A percentile compares a stretch with the other conserved stretches of the same genome.
Conservation (phyloP, 768 basidiomycete genomes). For the Piloderma croceum region DNA sequence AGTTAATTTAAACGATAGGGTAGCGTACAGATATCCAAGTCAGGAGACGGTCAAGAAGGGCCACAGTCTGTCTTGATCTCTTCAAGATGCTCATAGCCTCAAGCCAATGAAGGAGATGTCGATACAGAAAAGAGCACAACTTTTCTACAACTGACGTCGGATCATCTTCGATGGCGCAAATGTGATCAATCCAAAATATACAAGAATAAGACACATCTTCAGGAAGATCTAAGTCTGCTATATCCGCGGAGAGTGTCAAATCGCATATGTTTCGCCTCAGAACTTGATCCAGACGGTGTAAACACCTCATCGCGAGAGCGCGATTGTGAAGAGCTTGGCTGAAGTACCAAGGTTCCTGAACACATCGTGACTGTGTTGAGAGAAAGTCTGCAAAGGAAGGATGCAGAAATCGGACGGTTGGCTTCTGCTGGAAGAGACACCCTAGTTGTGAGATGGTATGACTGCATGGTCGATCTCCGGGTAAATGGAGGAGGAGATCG, state of each 20-base stretch:
- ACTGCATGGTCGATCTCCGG: slow-evolving; percentile 25
- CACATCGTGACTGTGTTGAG: slow-evolving; percentile 23
- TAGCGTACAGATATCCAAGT: too few relatives aligned
- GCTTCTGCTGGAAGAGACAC: slow-evolving; percentile 16
- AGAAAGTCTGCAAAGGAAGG: slow-evolving; percentile 29
- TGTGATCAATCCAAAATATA: slow-evolving; percentile 24
- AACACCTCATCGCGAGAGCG: slow-evolving; percentile 17
- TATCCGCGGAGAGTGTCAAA: slow-evolving; percentile 19
- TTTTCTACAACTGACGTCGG: slow-evolving; percentile 5
- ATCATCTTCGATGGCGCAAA: slow-evolving; percentile 15
- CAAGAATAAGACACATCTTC: slow-evolving; percentile 24
- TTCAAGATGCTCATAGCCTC: slow-evolving; percentile 25
- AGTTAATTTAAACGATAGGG: too few relatives aligned
- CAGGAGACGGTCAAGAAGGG: too few relatives aligned
- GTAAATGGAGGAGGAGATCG: slow-evolving; percentile 16
- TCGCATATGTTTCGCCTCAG: slow-evolving; percentile 23
- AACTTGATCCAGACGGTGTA: slow-evolving; percentile 9
- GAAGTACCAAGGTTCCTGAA: slow-evolving; percentile 11
- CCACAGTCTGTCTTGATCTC: too few relatives aligned
- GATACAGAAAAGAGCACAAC: slow-evolving; percentile 16
- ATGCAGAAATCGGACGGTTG: slow-evolving; percentile 21
- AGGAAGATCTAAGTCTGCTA: slow-evolving; percentile 7
- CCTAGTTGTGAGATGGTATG: slow-evolving; percentile 23
- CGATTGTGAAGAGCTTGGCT: background rate
- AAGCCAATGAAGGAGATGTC: slow-evolving; percentile 28